Evolutionary conservation across 768 basidiomycete species (phyloP).

Genomic region (Russula virescens): DNA sequence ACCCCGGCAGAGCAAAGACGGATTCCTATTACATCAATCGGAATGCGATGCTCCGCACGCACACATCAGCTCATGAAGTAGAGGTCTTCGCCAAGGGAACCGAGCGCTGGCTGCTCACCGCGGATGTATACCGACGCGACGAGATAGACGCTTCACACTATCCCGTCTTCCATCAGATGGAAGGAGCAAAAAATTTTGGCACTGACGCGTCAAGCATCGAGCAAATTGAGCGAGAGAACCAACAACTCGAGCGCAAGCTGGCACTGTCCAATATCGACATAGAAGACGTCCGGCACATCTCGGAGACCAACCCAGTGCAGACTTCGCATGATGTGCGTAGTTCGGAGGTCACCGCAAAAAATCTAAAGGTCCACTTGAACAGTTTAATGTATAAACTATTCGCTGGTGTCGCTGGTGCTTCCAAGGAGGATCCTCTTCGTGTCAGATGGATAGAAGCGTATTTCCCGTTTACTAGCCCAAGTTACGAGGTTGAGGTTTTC

Average conservation of each 20-base stretch:
- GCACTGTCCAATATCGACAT: constrained; percentile 74
- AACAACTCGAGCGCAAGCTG: constrained; percentile 51
- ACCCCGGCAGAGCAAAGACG: constrained; percentile 83
- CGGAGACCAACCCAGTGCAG: constrained; percentile 76
- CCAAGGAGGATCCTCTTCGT: constrained; percentile 62
- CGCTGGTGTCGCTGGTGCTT: constrained; percentile 48
- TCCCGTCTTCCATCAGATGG: constrained; percentile 98
- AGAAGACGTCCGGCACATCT: constrained; percentile 75
- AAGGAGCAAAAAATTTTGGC: constrained; percentile 81
- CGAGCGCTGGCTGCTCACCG: constrained; percentile 84
- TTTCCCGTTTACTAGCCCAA: constrained; percentile 97
- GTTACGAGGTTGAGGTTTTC: constrained; percentile 97
- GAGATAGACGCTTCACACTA: constrained; percentile 97
- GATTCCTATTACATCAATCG: constrained; percentile 97
- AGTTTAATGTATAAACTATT: constrained; percentile 79
- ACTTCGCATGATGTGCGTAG: constrained; percentile 65
- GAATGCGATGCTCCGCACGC: constrained; percentile 88
- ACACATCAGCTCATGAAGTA: constrained; percentile 98
- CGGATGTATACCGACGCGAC: constrained; percentile 96
- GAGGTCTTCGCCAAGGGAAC: constrained; percentile 76
- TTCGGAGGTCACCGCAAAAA: constrained; percentile 68
- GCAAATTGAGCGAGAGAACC: constrained; percentile 69
- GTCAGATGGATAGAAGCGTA: constrained; percentile 98
- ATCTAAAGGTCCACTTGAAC: constrained; percentile 88
- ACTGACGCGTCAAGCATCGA: constrained; percentile 51